Conservation (phyloP, 306 rosid species). For the Ormosia emarginata region DNA sequence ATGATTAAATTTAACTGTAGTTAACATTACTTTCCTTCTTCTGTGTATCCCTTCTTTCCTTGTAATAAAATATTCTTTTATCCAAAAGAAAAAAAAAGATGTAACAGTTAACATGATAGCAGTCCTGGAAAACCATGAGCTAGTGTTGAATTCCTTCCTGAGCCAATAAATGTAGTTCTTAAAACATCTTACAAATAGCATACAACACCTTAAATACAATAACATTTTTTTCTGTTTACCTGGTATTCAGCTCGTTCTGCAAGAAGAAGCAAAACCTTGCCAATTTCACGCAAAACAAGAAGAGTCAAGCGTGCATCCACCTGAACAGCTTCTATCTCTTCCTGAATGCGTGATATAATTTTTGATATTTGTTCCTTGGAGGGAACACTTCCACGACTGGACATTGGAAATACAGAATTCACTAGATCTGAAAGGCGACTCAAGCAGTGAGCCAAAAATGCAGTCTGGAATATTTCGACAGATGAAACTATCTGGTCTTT, state of each 20-base stretch:
- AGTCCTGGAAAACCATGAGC: neutral
- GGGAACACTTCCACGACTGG: constrained; percentile 96
- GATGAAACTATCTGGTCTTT: constrained; percentile 79
- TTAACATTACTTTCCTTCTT: constrained; percentile 1
- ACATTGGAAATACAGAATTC: constrained; percentile 83
- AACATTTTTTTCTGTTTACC: constrained; percentile 35
- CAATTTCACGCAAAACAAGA: constrained; percentile 93
- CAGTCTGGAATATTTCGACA: constrained; percentile 85
- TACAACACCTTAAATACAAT: constrained; percentile 8
- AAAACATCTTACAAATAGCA: neutral
- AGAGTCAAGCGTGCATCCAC: constrained; percentile 90
- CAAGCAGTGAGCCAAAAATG: constrained; percentile 87
- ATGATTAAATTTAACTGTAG: neutral
- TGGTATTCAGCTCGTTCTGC: constrained; percentile 88
- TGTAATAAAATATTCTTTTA: neutral
- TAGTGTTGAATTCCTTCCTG: constrained; percentile 1
- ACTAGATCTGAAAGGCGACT: constrained; percentile 95
- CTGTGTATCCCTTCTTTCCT: neutral
- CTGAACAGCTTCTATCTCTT: constrained; percentile 96
- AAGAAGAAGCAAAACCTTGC: constrained; percentile 84
- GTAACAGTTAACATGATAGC: neutral
- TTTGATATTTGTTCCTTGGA: constrained; percentile 86
- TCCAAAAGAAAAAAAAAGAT: neutral
- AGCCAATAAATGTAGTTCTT: neutral
- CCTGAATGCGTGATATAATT: constrained; percentile 79